phyloP scores from a whole-genome alignment of 2,329 filamentous ascomycete genomes.

The Neofusicoccum parvum region DNA sequence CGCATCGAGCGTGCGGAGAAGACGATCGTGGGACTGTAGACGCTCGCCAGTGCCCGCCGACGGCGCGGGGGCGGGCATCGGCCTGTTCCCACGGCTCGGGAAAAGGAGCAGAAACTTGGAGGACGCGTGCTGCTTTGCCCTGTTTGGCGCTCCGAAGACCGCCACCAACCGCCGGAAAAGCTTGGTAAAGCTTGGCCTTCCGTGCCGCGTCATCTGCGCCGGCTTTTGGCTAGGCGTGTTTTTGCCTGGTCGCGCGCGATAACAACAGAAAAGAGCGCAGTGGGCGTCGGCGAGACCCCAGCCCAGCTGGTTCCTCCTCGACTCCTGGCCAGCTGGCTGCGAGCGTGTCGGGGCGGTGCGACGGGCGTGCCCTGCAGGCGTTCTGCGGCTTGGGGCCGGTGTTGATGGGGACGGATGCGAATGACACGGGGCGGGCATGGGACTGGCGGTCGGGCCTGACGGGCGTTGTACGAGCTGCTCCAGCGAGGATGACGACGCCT shows the following conservation, averaged over 20 bases:
- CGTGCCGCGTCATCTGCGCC: slow-evolving; percentile 3
- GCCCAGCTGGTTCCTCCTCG: not conserved
- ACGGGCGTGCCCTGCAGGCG: not conserved
- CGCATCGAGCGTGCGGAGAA: not conserved
- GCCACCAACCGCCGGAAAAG: slow-evolving; percentile 15
- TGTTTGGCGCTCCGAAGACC: not conserved
- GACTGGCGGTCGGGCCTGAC: not conserved
- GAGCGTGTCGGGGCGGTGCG: not conserved
- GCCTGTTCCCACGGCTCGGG: not conserved
- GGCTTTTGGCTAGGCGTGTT: not conserved
- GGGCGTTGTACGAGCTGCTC: not conserved
- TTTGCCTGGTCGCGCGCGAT: not conserved
- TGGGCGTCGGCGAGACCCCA: not conserved
- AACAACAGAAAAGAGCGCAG: not conserved
- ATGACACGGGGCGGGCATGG: not conserved
- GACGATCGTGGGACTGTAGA: not conserved
- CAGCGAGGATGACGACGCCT: slow-evolving; percentile 11
- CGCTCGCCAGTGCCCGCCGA: not conserved
- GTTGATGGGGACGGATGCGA: not conserved
- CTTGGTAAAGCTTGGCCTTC: slow-evolving; percentile 21
- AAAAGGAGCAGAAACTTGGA: not conserved
- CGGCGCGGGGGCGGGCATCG: too few relatives aligned
- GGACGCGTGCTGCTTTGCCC: not conserved
- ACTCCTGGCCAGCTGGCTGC: not conserved
- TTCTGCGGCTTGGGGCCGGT: not conserved